Conservation (phyloP, 306 rosid species). For the Fragaria vesca region DNA sequence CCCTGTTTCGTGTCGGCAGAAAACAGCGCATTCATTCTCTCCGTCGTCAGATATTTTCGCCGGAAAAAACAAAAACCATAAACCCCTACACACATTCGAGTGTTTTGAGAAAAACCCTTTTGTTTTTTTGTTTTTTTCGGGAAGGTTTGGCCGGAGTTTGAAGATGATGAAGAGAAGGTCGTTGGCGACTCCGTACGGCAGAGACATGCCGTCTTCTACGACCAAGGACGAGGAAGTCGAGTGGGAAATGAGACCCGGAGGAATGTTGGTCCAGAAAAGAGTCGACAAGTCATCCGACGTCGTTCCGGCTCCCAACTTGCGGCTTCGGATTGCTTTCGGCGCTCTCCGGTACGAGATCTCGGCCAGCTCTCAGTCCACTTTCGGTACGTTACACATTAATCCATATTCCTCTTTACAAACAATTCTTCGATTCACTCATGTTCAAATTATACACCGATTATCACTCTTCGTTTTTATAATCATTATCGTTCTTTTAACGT, state of each 20-base stretch:
- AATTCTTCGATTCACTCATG: background rate
- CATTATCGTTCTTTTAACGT: background rate
- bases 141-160: slow-evolving; percentile 3
- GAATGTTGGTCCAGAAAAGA: slow-evolving; percentile 80
- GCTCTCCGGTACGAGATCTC: slow-evolving; percentile 61
- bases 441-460: background rate
- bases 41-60: slow-evolving; percentile 24
- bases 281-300: slow-evolving; percentile 18
- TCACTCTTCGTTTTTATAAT: background rate
- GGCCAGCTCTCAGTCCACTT: slow-evolving; percentile 54
- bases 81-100: background rate
- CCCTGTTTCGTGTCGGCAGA: slow-evolving; percentile 45
- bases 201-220: slow-evolving; percentile 25
- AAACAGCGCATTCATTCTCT: background rate
- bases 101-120: background rate
- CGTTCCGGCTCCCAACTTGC: slow-evolving; percentile 29
- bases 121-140: slow-evolving; percentile 14
- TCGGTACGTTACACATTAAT: slow-evolving; percentile 43
- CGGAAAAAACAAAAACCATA: background rate
- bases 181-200: slow-evolving; percentile 16
- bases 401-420: background rate
- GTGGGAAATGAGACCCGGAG: slow-evolving; percentile 90
- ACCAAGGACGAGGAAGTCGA: slow-evolving; percentile 34
- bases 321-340: slow-evolving; percentile 62
- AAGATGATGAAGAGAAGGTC: slow-evolving; percentile 48